These are phyloP conservation scores for Metrosideros polymorpha DNA, from an alignment of 441 rosid species.

Conservation along the genomic window DNA sequence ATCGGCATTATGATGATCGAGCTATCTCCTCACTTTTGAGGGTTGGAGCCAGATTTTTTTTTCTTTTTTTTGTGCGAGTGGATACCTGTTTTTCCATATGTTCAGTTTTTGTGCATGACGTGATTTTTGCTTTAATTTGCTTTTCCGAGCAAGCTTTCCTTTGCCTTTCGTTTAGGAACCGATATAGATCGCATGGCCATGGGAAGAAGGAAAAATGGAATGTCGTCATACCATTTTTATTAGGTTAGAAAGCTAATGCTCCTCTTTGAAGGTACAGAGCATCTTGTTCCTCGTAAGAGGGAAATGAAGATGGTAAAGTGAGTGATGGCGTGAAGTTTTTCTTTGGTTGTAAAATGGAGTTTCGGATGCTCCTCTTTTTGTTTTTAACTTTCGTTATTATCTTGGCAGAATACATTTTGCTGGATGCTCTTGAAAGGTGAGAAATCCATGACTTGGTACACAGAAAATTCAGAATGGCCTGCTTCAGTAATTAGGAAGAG, in stretches of 20 bases:
- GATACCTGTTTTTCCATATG: background rate
- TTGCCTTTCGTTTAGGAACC: background rate
- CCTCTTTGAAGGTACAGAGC: background rate
- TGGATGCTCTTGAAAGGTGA: background rate
- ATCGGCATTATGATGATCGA: background rate
- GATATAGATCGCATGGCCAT: background rate
- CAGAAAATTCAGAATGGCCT: background rate
- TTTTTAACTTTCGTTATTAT: background rate
- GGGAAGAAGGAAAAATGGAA: background rate
- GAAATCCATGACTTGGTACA: background rate
- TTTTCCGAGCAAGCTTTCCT: background rate
- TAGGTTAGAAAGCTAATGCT: background rate
- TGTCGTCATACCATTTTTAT: background rate
- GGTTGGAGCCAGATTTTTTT: background rate
- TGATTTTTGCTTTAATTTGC: background rate
- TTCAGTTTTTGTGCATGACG: background rate
- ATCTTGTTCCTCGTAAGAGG: background rate
- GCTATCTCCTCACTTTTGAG: background rate
- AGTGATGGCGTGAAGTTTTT: background rate
- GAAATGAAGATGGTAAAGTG: background rate
- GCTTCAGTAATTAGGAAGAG: background rate
- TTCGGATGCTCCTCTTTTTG: background rate
- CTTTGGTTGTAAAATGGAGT: background rate
- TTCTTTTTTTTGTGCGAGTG: background rate
- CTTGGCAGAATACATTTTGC: background rate